Base-by-base conservation (phyloP, 371 early-diverging fungal genomes). In the Apophysomyces variabilis region DNA sequence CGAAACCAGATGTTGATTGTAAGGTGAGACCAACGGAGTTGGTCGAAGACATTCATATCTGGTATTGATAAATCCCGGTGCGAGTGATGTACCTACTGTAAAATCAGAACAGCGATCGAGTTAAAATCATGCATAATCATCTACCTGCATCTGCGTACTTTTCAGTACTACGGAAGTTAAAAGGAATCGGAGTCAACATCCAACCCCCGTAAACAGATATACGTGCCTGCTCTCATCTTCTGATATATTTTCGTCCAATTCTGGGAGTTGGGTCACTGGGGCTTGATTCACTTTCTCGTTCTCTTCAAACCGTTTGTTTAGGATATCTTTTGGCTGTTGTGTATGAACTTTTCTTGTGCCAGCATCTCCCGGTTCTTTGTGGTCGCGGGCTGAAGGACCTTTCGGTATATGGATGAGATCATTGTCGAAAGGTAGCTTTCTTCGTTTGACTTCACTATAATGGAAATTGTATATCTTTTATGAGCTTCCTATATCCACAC, bases 31-130 rank as follows among this genome's bases (percentile, higher is more conserved):
- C 5, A 80, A 67, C 0, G 86, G 83, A 21, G 83, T 83, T 7
- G 81, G 79, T 11, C 80, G 77, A 26, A 80, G 45, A 36, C 83
- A 83, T 63, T 70, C 81, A 59, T 81, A 80, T 41, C 68, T 73
- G 14, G 81, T 65, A 54, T 83, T 83, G 7, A 67, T 44, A 38
- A 75, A 83, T 4, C 38, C 61, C 18, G 77, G 65, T n/a, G 75
- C 76, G 5, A 82, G 50, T 16, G 66, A 66, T 43, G 61, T 61
- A 54, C 71, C 68, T 68, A 59, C 9, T 26, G 1, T 45, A 36
- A 32, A 21, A 13, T 39, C 32, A 26, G 32, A 26, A 26, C 3
- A 37, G 36, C 9, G 37, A 43, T 50, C 18, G 7, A 18, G 3
- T 3, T 39, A 38, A 13, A 35, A 7, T 57, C 57, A 11, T 1